phyloP scores from a whole-genome alignment of 176 grass and related monocot genomes.

The Saccharum officinarum region DNA sequence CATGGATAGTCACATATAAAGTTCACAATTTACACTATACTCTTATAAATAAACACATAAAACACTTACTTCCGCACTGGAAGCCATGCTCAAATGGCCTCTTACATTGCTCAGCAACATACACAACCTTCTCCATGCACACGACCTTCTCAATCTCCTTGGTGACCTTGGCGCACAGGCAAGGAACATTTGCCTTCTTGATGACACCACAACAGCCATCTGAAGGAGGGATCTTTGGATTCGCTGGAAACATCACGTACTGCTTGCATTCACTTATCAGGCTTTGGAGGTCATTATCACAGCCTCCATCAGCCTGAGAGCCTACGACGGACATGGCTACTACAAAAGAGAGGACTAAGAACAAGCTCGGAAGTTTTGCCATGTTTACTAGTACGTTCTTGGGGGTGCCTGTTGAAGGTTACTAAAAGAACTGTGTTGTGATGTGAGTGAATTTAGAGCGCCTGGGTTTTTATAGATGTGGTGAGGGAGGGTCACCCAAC shows the following conservation, averaged over 20 bases:
- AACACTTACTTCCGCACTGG: constrained; percentile 56
- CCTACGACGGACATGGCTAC: not conserved
- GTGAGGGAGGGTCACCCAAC: no score
- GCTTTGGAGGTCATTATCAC: not conserved
- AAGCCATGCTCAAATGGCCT: constrained; percentile 31
- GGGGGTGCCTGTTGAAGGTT: not conserved
- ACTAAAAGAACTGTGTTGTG: not conserved
- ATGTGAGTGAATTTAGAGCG: not conserved
- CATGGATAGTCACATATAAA: not conserved
- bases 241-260: constrained; percentile 19
- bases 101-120: constrained; percentile 21
- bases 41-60: not conserved
- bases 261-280: constrained; percentile 4
- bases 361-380: not conserved
- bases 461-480: not conserved
- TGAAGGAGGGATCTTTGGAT: constrained; percentile 42
- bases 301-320: not conserved
- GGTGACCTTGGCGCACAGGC: constrained; percentile 42
- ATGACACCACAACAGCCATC: constrained; percentile 26
- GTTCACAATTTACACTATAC: not conserved
- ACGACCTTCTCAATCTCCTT: constrained; percentile 13
- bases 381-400: not conserved
- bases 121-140: constrained; percentile 54
- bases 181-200: constrained; percentile 9
- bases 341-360: constrained; percentile 7